Evolutionary conservation across 257 asterid species (phyloP).

Genomic region (Solanum dulcamara): DNA sequence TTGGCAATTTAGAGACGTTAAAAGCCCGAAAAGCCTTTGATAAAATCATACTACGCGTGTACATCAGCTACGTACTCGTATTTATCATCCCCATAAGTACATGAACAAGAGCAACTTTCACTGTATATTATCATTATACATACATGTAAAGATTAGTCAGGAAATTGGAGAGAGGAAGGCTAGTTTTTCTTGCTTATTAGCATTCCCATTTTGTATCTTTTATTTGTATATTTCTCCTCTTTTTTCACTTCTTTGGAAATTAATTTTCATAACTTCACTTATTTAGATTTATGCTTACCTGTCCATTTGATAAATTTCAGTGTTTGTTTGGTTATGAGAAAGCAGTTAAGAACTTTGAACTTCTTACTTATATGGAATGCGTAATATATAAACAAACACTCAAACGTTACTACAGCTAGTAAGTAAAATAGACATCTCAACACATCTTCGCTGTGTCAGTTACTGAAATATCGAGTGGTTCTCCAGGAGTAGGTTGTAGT

Average conservation of each 20-base stretch:
- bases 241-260: not conserved
- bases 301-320: too few relatives aligned
- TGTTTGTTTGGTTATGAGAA: too few relatives aligned
- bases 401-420: too few relatives aligned
- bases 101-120: not conserved
- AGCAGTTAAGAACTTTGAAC: too few relatives aligned
- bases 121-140: not conserved
- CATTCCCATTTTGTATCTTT: not conserved
- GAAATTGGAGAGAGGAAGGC: constrained; percentile 7
- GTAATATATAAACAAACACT: too few relatives aligned
- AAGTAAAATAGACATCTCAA: too few relatives aligned
- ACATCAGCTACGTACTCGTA: not conserved
- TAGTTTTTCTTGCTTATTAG: not conserved
- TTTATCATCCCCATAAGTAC: not conserved
- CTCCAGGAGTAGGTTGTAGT: constrained; percentile 65
- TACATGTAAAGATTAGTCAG: constrained; percentile 22
- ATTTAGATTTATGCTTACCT: not conserved
- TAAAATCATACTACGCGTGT: not conserved
- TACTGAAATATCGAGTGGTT: constrained; percentile 43
- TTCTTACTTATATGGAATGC: too few relatives aligned
- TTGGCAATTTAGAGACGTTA: not conserved
- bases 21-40: not conserved
- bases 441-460: too few relatives aligned
- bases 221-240: not conserved
- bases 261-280: not conserved